Percentiles rank a stretch among this genome's conserved stretches.
These are phyloP conservation scores for Rhizodiscina lignyota DNA, from an alignment of 495 filamentous ascomycete genomes.

Conservation along the genomic window DNA sequence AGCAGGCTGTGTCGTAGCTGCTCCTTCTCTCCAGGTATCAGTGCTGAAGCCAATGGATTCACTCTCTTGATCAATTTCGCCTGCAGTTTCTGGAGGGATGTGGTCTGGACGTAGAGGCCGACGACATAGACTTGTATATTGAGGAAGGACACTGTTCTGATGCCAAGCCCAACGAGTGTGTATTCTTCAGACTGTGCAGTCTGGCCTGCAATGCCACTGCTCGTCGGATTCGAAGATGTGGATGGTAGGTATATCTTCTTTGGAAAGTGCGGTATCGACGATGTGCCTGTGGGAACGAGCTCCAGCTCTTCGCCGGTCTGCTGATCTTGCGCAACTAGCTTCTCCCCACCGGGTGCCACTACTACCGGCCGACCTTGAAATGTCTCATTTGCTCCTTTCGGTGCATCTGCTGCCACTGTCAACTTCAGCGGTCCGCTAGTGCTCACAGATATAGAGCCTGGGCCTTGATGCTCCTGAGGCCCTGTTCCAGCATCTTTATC, in stretches of 20 bases:
- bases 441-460: no score
- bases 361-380: slow-evolving; percentile 30
- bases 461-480: no score
- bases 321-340: slow-evolving; percentile 33
- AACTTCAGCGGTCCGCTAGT: no score
- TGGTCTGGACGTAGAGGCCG: slow-evolving; percentile 70
- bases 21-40: slow-evolving; percentile 65
- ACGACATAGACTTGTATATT: slow-evolving; percentile 90
- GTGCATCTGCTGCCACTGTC: no score
- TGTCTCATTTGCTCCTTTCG: no score
- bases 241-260: slow-evolving; percentile 45
- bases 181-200: slow-evolving; percentile 49
- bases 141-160: slow-evolving; percentile 78
- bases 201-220: no score
- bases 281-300: slow-evolving; percentile 62
- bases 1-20: slow-evolving; percentile 48
- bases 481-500: no score
- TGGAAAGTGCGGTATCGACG: slow-evolving; percentile 68
- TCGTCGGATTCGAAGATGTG: slow-evolving; percentile 13
- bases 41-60: slow-evolving; percentile 48
- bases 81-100: slow-evolving; percentile 49
- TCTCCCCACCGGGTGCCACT: slow-evolving; percentile 29
- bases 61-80: slow-evolving; percentile 30
- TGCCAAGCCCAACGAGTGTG: slow-evolving; percentile 70
- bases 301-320: slow-evolving; percentile 28